Conservation (phyloP, 1,284 basidiomycete genomes). For the Leccinum subspadiceum region DNA sequence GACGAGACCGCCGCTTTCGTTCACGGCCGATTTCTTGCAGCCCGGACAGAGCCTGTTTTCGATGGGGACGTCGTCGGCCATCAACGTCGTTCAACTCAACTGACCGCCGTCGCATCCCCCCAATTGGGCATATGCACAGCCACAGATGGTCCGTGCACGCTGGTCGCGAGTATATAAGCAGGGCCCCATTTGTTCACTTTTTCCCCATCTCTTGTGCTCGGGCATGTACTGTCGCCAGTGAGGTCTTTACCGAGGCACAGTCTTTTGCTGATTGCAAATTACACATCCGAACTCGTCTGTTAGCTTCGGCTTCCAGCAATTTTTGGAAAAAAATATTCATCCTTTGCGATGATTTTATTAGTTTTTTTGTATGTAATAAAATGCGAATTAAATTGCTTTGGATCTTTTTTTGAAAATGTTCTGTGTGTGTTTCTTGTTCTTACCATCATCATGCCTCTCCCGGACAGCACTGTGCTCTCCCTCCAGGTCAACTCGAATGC, state of each 20-base stretch:
- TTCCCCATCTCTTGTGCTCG: constrained; percentile 82
- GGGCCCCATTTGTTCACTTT: neutral
- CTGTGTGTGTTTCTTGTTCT: neutral
- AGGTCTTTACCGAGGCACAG: constrained; percentile 89
- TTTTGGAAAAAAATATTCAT: constrained; percentile 83
- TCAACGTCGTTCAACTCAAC: neutral
- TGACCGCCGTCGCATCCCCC: neutral
- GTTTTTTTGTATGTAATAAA: neutral
- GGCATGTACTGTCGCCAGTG: constrained; percentile 90
- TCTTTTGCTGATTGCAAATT: constrained; percentile 95
- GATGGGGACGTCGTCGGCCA: constrained; percentile 20
- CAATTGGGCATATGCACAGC: constrained; percentile 1
- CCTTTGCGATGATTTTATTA: constrained; percentile 18
- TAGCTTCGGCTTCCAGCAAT: constrained; percentile 76
- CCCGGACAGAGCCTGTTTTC: constrained; percentile 80
- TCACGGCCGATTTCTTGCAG: constrained; percentile 80
- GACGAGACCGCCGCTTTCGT: constrained; percentile 82
- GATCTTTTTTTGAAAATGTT: too few relatives aligned
- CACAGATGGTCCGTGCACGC: constrained; percentile 44
- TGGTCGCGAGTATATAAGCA: constrained; percentile 32
- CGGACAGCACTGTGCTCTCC: constrained; percentile 48
- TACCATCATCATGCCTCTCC: constrained; percentile 48
- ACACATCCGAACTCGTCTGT: constrained; percentile 82
- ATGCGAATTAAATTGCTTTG: too few relatives aligned
- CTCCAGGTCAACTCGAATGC: constrained; percentile 55